Evolutionary conservation across 176 grass and related monocot genomes (phyloP), one percentile per base, ranked within the genome.

Genomic region (Pontederia paniculata): DNA sequence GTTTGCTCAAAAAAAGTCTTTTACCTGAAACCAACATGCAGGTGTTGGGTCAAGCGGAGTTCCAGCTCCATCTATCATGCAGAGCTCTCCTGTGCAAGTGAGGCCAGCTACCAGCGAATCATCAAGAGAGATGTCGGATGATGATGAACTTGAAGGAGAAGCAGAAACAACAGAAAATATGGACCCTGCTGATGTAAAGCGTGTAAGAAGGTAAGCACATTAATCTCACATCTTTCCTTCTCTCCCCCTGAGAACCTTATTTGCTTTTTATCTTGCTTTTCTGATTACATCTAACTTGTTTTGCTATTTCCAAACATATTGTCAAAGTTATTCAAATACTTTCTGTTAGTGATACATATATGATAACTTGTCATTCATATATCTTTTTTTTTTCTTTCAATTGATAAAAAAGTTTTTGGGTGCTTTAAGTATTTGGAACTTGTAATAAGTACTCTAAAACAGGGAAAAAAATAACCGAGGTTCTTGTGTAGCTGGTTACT

Each of bases 111-210:
- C 89, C 56, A 73, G 76, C 37, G 71, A 69, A 67, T 83, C 85
- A 12, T 88, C 79, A 55, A 65, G 71, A 45, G 81, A 88, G 12
- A 72, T 68, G 49, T 78, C 85, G 23, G 81, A 89, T 23, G 84
- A 83, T 48, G 79, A 84, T 51, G 89, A 95, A 17, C 48, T 83
- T 66, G 78, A 89, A 28, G 81, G 78, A 42, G 78, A 73, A 68
- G 59, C 56, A 54, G 78, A 95, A 42, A 77, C 45, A 45, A 58
- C 57, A 55, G 76, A 86, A 70, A 77, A 73, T 51, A 75, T 48
- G 54, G 57, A 73, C 23, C 76, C 78, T 63, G 52, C 51, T 12
- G 57, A 74, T 48, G 75, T 71, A 46, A 95, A 83, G 69, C 49
- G 61, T 48, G 70, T 65, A 23, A 95, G 75, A 58, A 88, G 89